Conservation (phyloP, 225 moss, liverwort and hornwort species). For the Physcomitrium patens region DNA sequence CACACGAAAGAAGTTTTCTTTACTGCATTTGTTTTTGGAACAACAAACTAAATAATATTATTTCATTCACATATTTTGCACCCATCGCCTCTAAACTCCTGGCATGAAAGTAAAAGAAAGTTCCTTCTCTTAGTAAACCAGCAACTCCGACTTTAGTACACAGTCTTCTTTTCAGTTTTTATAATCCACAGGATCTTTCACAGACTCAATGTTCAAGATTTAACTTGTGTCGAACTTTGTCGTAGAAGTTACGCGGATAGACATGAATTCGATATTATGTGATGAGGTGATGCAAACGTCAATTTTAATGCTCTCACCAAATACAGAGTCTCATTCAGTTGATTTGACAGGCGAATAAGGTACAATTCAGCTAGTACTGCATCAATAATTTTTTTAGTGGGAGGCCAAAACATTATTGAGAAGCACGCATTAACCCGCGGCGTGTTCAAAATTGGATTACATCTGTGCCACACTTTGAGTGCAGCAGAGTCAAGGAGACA, state of each 20-base stretch:
- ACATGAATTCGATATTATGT: neutral
- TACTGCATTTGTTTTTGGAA: neutral
- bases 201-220: neutral
- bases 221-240: neutral
- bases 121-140: neutral
- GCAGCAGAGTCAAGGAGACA: slow-evolving; percentile 51
- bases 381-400: slow-evolving; percentile 30
- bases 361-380: slow-evolving; percentile 52
- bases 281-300: slow-evolving; percentile 3
- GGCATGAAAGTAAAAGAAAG: neutral
- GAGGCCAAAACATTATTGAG: slow-evolving; percentile 44
- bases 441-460: slow-evolving; percentile 41
- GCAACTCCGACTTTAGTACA: neutral
- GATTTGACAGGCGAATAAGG: slow-evolving; percentile 22
- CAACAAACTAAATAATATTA: neutral
- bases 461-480: slow-evolving; percentile 53
- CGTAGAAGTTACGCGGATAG: neutral
- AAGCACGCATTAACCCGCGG: slow-evolving; percentile 44
- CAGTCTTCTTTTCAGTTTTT: neutral
- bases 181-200: neutral
- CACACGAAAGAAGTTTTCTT: neutral
- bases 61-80: neutral
- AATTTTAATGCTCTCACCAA: slow-evolving; percentile 34
- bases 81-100: neutral
- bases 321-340: slow-evolving; percentile 46